phyloP scores from a whole-genome alignment of 345 rosid species.

The Camelina sativa region DNA sequence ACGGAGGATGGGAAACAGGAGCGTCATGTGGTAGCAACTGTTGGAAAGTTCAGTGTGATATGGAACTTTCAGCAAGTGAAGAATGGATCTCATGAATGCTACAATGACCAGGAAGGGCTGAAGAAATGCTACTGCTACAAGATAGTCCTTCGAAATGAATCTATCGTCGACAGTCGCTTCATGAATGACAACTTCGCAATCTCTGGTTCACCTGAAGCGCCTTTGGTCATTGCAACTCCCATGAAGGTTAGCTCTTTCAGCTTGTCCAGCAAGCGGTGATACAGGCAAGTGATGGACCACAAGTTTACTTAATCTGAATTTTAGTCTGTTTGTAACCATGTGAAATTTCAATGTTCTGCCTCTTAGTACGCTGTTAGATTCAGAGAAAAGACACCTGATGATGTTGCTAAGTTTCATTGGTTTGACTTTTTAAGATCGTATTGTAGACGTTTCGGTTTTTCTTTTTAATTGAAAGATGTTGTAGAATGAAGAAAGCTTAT shows the following conservation, averaged over 20 bases:
- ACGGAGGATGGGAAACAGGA: slow-evolving; percentile 85
- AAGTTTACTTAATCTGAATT: slow-evolving; percentile 5
- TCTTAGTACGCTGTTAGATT: slow-evolving; percentile 35
- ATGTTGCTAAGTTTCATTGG: slow-evolving; percentile 28
- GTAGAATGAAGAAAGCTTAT: slow-evolving; percentile 22
- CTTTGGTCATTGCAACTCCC: slow-evolving; percentile 94
- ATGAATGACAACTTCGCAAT: slow-evolving; percentile 96
- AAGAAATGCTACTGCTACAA: slow-evolving; percentile 94
- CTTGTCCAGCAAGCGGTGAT: slow-evolving; percentile 81
- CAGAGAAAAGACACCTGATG: not conserved
- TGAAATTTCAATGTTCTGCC: slow-evolving; percentile 17
- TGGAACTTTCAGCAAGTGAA: slow-evolving; percentile 89
- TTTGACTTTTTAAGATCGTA: slow-evolving; percentile 20
- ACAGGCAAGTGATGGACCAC: slow-evolving; percentile 23
- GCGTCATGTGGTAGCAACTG: slow-evolving; percentile 95
- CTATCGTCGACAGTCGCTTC: slow-evolving; percentile 95
- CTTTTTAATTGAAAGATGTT: not conserved
- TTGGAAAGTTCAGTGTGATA: slow-evolving; percentile 94
- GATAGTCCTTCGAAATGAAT: slow-evolving; percentile 86
- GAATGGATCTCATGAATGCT: slow-evolving; percentile 80
- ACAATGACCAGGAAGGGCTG: slow-evolving; percentile 72
- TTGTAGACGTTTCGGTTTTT: slow-evolving; percentile 3
- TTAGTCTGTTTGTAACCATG: slow-evolving; percentile 35
- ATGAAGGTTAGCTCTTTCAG: slow-evolving; percentile 97
- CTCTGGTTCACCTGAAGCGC: slow-evolving; percentile 94